Percentiles rank a stretch among this genome's conserved stretches.
Evolutionary conservation across 306 rosid species (phyloP).

Genomic region (Vicia sativa): DNA sequence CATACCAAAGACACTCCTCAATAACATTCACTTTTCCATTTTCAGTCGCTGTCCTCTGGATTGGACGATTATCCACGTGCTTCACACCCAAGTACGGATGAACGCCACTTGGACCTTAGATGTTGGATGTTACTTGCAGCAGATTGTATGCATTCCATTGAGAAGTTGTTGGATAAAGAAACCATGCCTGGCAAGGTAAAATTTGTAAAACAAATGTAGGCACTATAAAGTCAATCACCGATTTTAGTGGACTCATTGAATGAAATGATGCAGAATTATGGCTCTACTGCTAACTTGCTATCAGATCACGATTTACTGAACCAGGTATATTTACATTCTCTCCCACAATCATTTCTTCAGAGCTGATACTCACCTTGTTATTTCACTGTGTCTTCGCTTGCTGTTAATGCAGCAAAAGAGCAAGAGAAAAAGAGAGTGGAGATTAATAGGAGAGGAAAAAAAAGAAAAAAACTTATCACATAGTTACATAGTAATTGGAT

Average conservation of each 20-base stretch:
- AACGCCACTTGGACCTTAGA: conserved; percentile 89
- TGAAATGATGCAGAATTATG: conserved; percentile 67
- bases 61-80: conserved; percentile 98
- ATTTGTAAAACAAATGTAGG: conserved; percentile 10
- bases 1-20: conserved; percentile 28
- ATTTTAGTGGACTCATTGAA: conserved; percentile 30
- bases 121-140: conserved; percentile 98
- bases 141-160: conserved; percentile 78
- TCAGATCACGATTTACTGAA: conserved; percentile 76
- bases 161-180: conserved; percentile 59
- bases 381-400: conserved; percentile 35
- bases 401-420: conserved; percentile 8
- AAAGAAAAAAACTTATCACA: conserved; percentile 20
- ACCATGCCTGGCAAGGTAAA: conserved; percentile 59
- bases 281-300: conserved; percentile 61
- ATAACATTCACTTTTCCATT: conserved; percentile 40
- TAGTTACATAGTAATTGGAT: conserved; percentile 22
- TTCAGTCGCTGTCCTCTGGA: conserved; percentile 87
- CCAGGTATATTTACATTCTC: conserved; percentile 57
- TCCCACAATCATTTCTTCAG: conserved; percentile 10
- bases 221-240: conserved; percentile 9
- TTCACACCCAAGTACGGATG: conserved; percentile 90
- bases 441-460: conserved; percentile 5
- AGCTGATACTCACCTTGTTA: conserved; percentile 33
- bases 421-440: conserved; percentile 13